phyloP scores from a whole-genome alignment of 2,329 filamentous ascomycete genomes.

The Nemania sp. region DNA sequence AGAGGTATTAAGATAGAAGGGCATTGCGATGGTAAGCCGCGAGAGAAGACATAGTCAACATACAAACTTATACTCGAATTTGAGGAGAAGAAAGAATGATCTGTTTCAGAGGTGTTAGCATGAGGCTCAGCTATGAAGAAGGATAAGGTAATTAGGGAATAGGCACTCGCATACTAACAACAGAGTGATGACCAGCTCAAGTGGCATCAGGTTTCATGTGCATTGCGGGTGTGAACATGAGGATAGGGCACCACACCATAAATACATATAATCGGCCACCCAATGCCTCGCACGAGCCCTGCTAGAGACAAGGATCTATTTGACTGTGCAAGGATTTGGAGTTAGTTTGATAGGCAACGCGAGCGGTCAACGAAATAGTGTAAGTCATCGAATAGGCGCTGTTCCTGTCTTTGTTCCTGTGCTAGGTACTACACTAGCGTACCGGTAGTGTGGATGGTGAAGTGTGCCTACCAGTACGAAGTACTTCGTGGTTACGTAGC shows the following conservation, averaged over 20 bases:
- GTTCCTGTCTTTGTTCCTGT: too few species aligned
- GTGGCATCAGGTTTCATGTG: not conserved
- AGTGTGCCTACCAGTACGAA: too few species aligned
- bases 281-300: not conserved
- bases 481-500: too few species aligned
- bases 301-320: slow-evolving; percentile 1
- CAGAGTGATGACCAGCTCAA: not conserved
- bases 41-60: not conserved
- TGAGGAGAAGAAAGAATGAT: not conserved
- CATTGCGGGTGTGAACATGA: not conserved
- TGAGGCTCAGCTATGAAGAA: too few species aligned
- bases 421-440: too few species aligned
- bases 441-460: too few species aligned
- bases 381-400: too few species aligned
- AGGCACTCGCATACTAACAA: too few species aligned
- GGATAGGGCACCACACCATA: not conserved
- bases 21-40: not conserved
- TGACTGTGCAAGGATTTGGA: slow-evolving; percentile 2
- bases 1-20: not conserved
- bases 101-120: slow-evolving; percentile 3
- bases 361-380: slow-evolving; percentile 8
- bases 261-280: not conserved
- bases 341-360: not conserved
- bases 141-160: too few species aligned
- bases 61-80: not conserved